Percentiles rank a stretch among this genome's conserved stretches.
phyloP scores from a whole-genome alignment of 208 protist species.

The Crithidia fasciculata region DNA sequence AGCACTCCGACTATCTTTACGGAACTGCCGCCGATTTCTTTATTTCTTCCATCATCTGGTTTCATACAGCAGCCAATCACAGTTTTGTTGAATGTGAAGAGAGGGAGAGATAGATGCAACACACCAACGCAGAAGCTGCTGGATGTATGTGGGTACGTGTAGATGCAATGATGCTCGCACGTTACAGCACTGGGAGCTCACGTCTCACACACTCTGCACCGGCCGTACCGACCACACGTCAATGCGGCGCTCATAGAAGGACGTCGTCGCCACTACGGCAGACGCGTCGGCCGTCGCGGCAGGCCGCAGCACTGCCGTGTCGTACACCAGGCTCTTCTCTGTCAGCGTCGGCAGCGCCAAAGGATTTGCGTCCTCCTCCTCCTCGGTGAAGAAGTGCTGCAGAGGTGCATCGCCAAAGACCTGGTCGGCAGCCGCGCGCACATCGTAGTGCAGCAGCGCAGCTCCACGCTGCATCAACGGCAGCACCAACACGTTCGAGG shows the following conservation, averaged over 20 bases:
- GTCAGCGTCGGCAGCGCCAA: conserved; percentile 17
- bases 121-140: too few relatives aligned
- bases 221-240: conserved; percentile 56
- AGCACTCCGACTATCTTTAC: too few relatives aligned
- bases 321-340: conserved; percentile 72
- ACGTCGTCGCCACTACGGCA: conserved; percentile 56
- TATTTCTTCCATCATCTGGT: not conserved
- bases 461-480: conserved; percentile 89
- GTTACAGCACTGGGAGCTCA: too few relatives aligned
- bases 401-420: conserved; percentile 46
- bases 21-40: not conserved
- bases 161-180: too few relatives aligned
- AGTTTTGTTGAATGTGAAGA: not conserved
- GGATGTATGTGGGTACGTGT: too few relatives aligned
- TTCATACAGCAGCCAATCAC: not conserved
- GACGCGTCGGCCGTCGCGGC: not conserved
- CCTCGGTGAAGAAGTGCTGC: conserved; percentile 25
- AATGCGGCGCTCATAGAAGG: conserved; percentile 82
- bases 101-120: not conserved
- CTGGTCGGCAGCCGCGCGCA: conserved; percentile 26
- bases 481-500: conserved; percentile 56
- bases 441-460: conserved; percentile 70
- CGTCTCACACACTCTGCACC: not conserved
- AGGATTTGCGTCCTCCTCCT: not conserved
- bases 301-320: conserved; percentile 56